phyloP scores from a whole-genome alignment of 345 rosid species.

The Brassica nigra region DNA sequence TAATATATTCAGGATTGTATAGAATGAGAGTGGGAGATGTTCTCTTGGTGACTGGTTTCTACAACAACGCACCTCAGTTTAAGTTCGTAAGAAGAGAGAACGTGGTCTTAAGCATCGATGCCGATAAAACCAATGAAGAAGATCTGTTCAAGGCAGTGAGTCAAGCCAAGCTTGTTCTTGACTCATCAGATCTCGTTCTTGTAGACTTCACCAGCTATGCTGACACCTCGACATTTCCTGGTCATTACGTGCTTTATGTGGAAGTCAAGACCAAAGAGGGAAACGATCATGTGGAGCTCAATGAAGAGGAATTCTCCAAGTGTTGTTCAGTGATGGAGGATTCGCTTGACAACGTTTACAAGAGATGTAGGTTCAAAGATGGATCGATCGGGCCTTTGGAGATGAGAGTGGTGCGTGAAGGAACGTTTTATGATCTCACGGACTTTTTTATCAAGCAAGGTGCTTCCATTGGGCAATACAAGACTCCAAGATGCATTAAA shows the following conservation, averaged over 20 bases:
- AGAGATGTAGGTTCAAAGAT: slow-evolving; percentile 75
- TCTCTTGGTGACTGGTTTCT: slow-evolving; percentile 74
- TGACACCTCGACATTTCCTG: slow-evolving; percentile 71
- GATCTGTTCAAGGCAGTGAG: slow-evolving; percentile 75
- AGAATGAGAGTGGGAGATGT: slow-evolving; percentile 89
- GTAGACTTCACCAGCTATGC: slow-evolving; percentile 76
- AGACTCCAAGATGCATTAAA: slow-evolving; percentile 86
- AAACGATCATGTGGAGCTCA: not conserved
- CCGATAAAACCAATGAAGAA: slow-evolving; percentile 87
- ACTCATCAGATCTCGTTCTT: slow-evolving; percentile 58
- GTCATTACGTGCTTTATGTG: slow-evolving; percentile 82
- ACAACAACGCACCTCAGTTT: slow-evolving; percentile 83
- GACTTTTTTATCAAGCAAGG: slow-evolving; percentile 75
- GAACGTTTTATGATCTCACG: slow-evolving; percentile 79
- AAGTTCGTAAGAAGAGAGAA: slow-evolving; percentile 76
- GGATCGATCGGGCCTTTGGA: slow-evolving; percentile 75
- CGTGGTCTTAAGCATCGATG: slow-evolving; percentile 76
- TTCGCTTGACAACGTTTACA: slow-evolving; percentile 69
- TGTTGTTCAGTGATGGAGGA: slow-evolving; percentile 76
- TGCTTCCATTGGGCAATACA: slow-evolving; percentile 89
- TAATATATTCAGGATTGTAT: slow-evolving; percentile 56
- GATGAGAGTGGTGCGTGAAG: slow-evolving; percentile 69
- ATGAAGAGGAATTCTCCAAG: slow-evolving; percentile 54
- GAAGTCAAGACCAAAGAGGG: slow-evolving; percentile 46
- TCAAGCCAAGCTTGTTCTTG: slow-evolving; percentile 51